Base-by-base conservation (phyloP, 768 basidiomycete species). In the Collybia nuda region DNA sequence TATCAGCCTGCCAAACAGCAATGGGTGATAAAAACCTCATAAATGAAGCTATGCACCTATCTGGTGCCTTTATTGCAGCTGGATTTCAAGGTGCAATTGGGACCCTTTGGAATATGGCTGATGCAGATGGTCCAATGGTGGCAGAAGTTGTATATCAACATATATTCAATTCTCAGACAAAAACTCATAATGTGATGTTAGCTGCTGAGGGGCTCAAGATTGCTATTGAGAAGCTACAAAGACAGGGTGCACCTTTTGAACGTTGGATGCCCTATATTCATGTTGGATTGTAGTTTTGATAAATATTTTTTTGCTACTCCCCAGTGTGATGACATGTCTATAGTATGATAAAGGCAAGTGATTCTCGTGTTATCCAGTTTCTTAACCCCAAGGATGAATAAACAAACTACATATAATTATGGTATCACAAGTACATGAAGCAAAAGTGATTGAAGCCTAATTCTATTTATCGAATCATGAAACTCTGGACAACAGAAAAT, bases 401-500 rank as follows among this genome's bases (percentile, higher is more conserved):
- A 11, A 28, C 5, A 28, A 28, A 28, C 14, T 32, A 32, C 32
- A 32, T 32, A 32, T 32, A 32, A 32, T 32, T 32, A 9, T 32
- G 32, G 32, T 32, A 11, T 14, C 32, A 32, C 14, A 14, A 32
- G 14, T 11, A 32, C 3, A 32, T 32, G 14, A 11, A 32, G 14
- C 32, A 32, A 32, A 32, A 32, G 32, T 32, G 12, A 32, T 26
- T 7, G 7, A 26, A 7, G 7, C 24, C 3, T 26, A 29, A 14
- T 15, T 35, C 24, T 35, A 26, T 59, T 74, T 60, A 91, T 50
- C 85, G 80, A 59, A 92, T 91, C 62, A 86, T 72, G 66, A 85
- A 85, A 62, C 85, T 90, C 53, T 86, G 83, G n/a, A 80, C 61
- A 17, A 92, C 76, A 3, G 85, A 81, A 12, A 85, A 47, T 21